Base-by-base conservation (phyloP, 2,329 filamentous ascomycete genomes). In the Alternaria ventricosa region DNA sequence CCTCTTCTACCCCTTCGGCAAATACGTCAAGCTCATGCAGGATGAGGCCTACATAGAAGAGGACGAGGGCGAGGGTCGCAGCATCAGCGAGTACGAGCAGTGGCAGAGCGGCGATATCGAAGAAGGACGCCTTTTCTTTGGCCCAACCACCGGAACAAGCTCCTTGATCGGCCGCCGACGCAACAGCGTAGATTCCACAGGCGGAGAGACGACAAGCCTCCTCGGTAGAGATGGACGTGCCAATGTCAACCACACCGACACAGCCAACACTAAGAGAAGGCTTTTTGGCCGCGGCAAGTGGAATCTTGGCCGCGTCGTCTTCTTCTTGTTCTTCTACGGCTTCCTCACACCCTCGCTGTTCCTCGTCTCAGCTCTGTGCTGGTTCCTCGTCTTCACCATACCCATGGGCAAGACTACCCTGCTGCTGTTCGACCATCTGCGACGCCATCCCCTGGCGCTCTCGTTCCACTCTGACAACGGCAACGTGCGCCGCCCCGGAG, bases 91-190 rank as follows among this genome's bases (percentile, higher is more conserved):
- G 82, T 99, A 99, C 78, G 96, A 99, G 80, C 94, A 97, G 81
- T 99, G 96, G 96, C 96, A 99, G 82, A 97, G 90, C 76, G 96
- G 96, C 55, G 96, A 99, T 75, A 87, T 99, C 33, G 96, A 99
- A 80, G 94, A 98, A 78, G 96, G 96, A 4, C 88, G 95, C 33
- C 87, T 99, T 3, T 98, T 99, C 84, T 99, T 99, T 78, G 96
- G 96, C 0, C 96, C 96, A 4, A 88, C 82, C 27, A 82, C 88
- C 23, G 90, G 87, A 71, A 88, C 92, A 57, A 73, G 70, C 49
- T 96, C 94, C 7, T 89, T 98, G 55, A 85, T 97, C 45, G 96
- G 95, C 22, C 90, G 93, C 49, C 92, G 94, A 64, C 88, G 96
- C 75, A 90, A 93, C 74, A 97, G 95, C 80, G 87, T 97, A 65